phyloP scores from a whole-genome alignment of 2,329 filamentous ascomycete genomes.

The Pyrenochaeta sp. region DNA sequence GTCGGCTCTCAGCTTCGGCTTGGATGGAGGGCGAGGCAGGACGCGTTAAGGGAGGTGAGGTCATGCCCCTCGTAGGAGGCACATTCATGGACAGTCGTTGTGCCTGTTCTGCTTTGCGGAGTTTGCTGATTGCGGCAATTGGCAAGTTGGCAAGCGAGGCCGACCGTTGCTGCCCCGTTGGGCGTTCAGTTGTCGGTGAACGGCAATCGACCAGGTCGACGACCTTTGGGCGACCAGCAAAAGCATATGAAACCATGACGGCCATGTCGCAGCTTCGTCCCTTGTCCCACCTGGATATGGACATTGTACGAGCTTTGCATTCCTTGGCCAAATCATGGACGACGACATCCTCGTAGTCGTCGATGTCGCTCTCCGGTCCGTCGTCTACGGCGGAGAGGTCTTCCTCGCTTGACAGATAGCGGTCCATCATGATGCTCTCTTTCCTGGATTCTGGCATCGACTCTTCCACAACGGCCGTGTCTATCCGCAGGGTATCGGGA shows the following conservation, averaged over 20 bases:
- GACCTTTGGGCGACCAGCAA: conserved; percentile 50
- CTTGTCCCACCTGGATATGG: conserved; percentile 42
- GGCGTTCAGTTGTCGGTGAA: conserved; percentile 24
- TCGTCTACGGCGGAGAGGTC: conserved; percentile 49
- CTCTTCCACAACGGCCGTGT: conserved; percentile 30
- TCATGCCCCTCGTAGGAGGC: conserved; percentile 15
- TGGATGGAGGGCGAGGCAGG: conserved; percentile 30
- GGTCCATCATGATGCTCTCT: conserved; percentile 39
- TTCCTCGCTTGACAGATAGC: conserved; percentile 51
- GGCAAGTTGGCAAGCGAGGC: conserved; percentile 46
- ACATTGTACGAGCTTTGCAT: conserved; percentile 43
- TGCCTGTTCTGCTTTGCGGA: conserved; percentile 35
- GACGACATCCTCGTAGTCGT: conserved; percentile 44
- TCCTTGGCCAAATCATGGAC: conserved; percentile 40
- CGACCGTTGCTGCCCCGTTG: conserved; percentile 37
- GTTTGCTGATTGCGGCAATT: conserved; percentile 37
- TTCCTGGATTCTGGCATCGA: conserved; percentile 21
- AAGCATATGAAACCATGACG: conserved; percentile 48
- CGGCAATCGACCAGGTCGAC: conserved; percentile 43
- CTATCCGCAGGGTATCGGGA: conserved; percentile 45
- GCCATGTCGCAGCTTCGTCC: conserved; percentile 49
- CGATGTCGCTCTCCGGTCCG: conserved; percentile 34
- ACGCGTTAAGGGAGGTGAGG: conserved; percentile 24
- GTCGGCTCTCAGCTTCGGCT: conserved; percentile 29
- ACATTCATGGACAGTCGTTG: conserved; percentile 39